These are phyloP conservation scores for Aristolochia fimbriata DNA, from an alignment of 164 flowering plant species.

Conservation along the genomic window DNA sequence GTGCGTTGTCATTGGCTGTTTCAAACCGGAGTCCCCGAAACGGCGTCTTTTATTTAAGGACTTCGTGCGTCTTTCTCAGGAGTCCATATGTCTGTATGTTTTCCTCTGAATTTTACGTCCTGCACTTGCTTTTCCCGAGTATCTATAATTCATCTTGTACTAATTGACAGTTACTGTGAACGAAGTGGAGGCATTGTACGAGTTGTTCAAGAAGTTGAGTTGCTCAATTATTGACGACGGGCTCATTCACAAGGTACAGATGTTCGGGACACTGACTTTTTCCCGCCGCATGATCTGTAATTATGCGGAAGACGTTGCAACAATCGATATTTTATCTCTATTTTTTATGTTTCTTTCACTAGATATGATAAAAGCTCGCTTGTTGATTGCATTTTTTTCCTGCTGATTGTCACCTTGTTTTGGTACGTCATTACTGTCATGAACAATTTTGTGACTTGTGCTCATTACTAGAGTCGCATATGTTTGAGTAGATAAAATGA, in stretches of 20 bases:
- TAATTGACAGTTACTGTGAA: conserved; percentile 51
- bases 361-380: neutral
- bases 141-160: neutral
- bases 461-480: too few species aligned
- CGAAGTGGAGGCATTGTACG: conserved; percentile 67
- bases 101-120: neutral
- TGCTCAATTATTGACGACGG: conserved; percentile 65
- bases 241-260: conserved; percentile 32
- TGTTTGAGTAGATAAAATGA: too few species aligned
- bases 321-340: neutral
- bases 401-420: neutral
- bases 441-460: too few species aligned
- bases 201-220: conserved; percentile 66
- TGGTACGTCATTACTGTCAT: too few species aligned
- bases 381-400: neutral
- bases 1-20: conserved; percentile 24
- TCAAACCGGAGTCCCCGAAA: conserved; percentile 10
- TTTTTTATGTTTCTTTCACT: neutral
- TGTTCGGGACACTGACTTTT: neutral
- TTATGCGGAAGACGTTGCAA: neutral
- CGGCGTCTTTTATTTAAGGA: conserved; percentile 11
- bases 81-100: conserved; percentile 22
- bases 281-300: neutral
- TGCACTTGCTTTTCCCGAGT: neutral
- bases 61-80: conserved; percentile 23